Base-by-base conservation (phyloP, 192 early-diverging fungal species). In the Obelidium mucronatum region DNA sequence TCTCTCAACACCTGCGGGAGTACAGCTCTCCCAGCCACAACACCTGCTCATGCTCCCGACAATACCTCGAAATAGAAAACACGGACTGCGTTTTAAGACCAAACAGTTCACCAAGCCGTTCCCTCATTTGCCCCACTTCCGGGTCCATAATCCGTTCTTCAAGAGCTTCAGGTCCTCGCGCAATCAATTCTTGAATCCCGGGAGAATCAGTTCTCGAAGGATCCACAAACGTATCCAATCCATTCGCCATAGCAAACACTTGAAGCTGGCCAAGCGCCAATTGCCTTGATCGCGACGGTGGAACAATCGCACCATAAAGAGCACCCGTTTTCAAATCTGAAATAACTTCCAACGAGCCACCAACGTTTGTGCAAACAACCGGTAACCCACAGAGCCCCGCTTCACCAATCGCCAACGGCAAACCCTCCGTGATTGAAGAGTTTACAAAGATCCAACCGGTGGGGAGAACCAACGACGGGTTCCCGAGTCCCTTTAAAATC, bases 391-490 rank as follows among this genome's bases (percentile, higher is more conserved):
- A n/a, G n/a, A n/a, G n/a, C n/a, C n/a, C n/a, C n/a, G n/a, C n/a
- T n/a, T n/a, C n/a, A n/a, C n/a, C n/a, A n/a, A n/a, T n/a, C n/a
- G n/a, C n/a, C n/a, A n/a, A n/a, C n/a, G n/a, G n/a, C n/a, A n/a
- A n/a, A n/a, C n/a, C n/a, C n/a, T n/a, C n/a, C n/a, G n/a, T n/a
- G n/a, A n/a, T n/a, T n/a, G 82, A 85, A 30, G 82, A 84, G 58
- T 84, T 84, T 72, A 84, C 83, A 77, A 84, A 84, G 6, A 84
- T 70, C 79, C 79, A 86, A 40, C 83, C 83, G 1, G 78, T 72
- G 17, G 82, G 82, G 15, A 84, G 62, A 1, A 85, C 83, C 22
- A 42, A 63, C 19, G 83, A 68, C 0, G 83, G 82, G 56, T 44
- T 79, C 5, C 82, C 83, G 19, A 84, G 62, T 11, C 83, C 83